Evolutionary conservation across 202 grass and related monocot species (phyloP).

Genomic region (Schoenoplectus triqueter): DNA sequence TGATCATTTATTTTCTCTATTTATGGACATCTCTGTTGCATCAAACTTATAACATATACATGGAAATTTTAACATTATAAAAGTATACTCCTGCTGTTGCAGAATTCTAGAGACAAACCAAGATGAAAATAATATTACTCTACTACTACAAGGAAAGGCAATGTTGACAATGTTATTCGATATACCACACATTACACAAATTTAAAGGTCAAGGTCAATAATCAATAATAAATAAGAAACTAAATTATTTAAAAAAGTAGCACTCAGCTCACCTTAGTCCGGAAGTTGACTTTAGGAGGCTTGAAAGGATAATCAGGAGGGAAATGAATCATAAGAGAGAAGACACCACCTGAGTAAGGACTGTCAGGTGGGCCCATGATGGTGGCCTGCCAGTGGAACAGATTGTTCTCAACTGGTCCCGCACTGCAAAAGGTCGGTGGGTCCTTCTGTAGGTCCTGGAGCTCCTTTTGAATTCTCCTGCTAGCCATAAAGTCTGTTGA

Average conservation of each 20-base stretch:
- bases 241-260: background rate
- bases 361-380: conserved; percentile 54
- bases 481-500: conserved; percentile 36
- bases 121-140: background rate
- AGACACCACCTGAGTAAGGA: conserved; percentile 47
- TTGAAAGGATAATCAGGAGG: conserved; percentile 58
- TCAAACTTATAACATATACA: background rate
- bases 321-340: conserved; percentile 52
- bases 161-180: background rate
- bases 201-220: background rate
- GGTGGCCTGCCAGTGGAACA: conserved; percentile 52
- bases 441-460: conserved; percentile 47
- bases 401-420: conserved; percentile 40
- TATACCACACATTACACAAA: background rate
- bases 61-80: background rate
- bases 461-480: conserved; percentile 54
- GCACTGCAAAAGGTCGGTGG: conserved; percentile 46
- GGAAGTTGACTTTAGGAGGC: conserved; percentile 52
- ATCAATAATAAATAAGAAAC: background rate
- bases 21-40: background rate
- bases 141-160: background rate
- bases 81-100: background rate
- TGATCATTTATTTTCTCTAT: background rate
- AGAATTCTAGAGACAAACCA: background rate
- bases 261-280: conserved; percentile 45